Conservation (phyloP, 208 protist genomes). For the Trypanosoma brucei region DNA sequence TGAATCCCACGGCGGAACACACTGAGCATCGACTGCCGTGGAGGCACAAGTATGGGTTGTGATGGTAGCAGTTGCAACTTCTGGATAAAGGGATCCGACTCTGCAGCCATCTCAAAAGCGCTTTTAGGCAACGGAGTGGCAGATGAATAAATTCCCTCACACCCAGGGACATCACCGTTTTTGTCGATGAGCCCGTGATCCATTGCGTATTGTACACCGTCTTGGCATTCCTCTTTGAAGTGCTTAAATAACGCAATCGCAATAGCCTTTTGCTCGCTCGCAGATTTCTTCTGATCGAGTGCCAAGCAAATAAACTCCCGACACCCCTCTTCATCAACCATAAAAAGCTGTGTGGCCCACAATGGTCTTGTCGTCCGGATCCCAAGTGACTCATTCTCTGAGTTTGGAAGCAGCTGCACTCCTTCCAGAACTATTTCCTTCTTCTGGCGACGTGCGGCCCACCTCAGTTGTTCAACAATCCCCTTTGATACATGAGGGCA, state of each 20-base stretch:
- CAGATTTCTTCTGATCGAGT: conserved; percentile 54
- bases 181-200: conserved; percentile 36
- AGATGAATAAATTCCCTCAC: conserved; percentile 28
- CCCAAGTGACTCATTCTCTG: conserved; percentile 38
- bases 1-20: conserved; percentile 22
- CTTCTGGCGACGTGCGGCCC: conserved; percentile 30
- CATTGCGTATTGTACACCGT: conserved; percentile 34
- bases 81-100: conserved; percentile 27
- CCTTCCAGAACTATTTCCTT: conserved; percentile 22
- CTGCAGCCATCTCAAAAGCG: conserved; percentile 21
- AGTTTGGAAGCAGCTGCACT: conserved; percentile 29
- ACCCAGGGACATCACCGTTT: conserved; percentile 27
- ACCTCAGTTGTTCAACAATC: conserved; percentile 36
- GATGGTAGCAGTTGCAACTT: conserved; percentile 17
- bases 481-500: conserved; percentile 38
- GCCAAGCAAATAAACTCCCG: conserved; percentile 25
- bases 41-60: conserved; percentile 17
- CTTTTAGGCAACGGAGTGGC: conserved; percentile 18
- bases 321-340: conserved; percentile 9
- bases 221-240: conserved; percentile 36
- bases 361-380: conserved; percentile 31
- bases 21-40: conserved; percentile 21
- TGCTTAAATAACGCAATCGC: conserved; percentile 34
- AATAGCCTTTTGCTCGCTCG: conserved; percentile 60
- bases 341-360: conserved; percentile 33